These are phyloP conservation scores for Vigna angularis DNA, from an alignment of 306 rosid species.

Conservation along the genomic window DNA sequence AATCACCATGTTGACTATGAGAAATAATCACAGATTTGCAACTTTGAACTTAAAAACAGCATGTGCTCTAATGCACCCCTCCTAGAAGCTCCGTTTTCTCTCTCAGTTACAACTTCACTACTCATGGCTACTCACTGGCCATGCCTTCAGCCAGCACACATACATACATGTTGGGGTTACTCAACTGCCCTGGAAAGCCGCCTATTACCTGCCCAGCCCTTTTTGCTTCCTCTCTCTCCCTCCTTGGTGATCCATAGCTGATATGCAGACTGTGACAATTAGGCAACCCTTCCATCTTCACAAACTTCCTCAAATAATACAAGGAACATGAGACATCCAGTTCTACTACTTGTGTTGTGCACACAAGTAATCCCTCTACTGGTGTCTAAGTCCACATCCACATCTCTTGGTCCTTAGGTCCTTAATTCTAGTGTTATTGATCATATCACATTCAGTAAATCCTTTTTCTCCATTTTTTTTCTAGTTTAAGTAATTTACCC, in stretches of 20 bases:
- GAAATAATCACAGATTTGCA: neutral
- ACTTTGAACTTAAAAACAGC: neutral
- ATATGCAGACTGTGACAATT: neutral
- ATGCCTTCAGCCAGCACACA: neutral
- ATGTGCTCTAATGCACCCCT: neutral
- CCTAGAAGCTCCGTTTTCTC: neutral
- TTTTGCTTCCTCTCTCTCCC: neutral
- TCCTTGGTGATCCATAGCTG: neutral
- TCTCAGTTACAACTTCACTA: neutral
- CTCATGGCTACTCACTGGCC: neutral
- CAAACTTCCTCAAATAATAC: neutral
- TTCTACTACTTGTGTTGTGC: neutral
- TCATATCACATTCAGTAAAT: neutral
- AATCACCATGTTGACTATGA: neutral
- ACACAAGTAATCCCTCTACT: neutral
- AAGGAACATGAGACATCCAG: neutral
- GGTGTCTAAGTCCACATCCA: neutral
- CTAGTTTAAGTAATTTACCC: neutral
- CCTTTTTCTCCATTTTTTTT: neutral
- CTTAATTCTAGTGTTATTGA: neutral
- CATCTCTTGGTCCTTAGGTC: neutral
- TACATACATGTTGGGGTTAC: neutral
- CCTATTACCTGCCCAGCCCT: neutral
- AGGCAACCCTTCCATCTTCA: neutral
- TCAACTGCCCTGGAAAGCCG: neutral